A percentile compares a stretch with the other conserved stretches of the same genome.
These are phyloP conservation scores for Colletotrichum noveboracense DNA, from an alignment of 2,329 filamentous ascomycete species.

Conservation along the genomic window DNA sequence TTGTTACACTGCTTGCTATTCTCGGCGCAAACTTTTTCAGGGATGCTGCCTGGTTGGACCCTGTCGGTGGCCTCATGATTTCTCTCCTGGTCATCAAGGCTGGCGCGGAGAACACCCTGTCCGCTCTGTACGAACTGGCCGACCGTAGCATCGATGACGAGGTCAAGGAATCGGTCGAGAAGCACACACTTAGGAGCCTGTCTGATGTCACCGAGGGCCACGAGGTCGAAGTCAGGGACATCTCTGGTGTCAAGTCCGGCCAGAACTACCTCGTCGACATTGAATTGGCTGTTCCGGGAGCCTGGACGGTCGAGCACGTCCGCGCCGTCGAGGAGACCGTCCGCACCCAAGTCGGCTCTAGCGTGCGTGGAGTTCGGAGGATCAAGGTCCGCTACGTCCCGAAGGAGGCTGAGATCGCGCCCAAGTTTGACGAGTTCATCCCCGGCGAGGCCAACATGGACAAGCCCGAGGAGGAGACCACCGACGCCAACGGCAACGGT, in stretches of 20 bases:
- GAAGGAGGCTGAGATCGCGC: constrained; percentile 60
- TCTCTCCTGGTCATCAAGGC: constrained; percentile 93
- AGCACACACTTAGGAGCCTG: constrained; percentile 67
- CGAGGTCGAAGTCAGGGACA: constrained; percentile 73
- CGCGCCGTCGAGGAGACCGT: constrained; percentile 75
- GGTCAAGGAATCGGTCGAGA: constrained; percentile 73
- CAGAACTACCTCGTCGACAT: constrained; percentile 96
- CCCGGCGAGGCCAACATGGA: constrained; percentile 68
- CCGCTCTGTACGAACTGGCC: constrained; percentile 86
- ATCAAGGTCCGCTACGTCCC: constrained; percentile 85
- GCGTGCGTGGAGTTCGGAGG: constrained; percentile 83
- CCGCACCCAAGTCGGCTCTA: constrained; percentile 73
- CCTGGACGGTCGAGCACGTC: constrained; percentile 77
- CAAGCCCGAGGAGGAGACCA: constrained; percentile 48
- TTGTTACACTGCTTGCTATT: constrained; percentile 90
- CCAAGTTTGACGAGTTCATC: constrained; percentile 79
- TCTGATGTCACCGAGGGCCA: constrained; percentile 56
- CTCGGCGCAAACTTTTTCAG: constrained; percentile 85
- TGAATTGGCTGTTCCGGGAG: constrained; percentile 79
- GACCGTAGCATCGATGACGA: constrained; percentile 89
- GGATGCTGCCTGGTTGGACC: constrained; percentile 91
- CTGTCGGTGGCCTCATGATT: constrained; percentile 90
- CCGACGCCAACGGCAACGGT: constrained; percentile 35
- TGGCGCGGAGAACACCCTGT: constrained; percentile 83
- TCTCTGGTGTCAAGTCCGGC: constrained; percentile 92